Evolutionary conservation across 345 rosid species (phyloP).

Genomic region (Excoecaria cochinchinensis): DNA sequence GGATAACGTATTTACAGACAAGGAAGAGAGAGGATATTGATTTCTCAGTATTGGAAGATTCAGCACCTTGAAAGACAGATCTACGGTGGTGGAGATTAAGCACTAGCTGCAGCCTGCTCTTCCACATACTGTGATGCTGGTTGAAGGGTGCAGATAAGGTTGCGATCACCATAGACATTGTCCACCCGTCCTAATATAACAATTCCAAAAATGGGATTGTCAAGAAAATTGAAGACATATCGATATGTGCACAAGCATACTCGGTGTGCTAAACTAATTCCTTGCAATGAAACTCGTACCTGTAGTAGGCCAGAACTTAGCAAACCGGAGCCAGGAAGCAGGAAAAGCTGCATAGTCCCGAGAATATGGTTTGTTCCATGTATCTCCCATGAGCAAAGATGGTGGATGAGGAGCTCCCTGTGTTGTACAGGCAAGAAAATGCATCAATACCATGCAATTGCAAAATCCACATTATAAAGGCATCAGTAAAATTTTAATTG

Average conservation of each 20-base stretch:
- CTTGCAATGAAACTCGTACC: conserved; percentile 28
- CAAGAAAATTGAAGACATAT: background rate
- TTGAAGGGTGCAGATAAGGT: conserved; percentile 86
- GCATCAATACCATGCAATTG: background rate
- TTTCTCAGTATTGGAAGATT: background rate
- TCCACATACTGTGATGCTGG: conserved; percentile 61
- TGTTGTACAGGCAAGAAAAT: conserved; percentile 13
- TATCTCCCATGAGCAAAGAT: conserved; percentile 95
- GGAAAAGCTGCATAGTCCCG: conserved; percentile 96
- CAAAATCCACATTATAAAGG: background rate
- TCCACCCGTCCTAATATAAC: conserved; percentile 75
- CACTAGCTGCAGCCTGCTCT: conserved; percentile 84
- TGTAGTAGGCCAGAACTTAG: conserved; percentile 97
- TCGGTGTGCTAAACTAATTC: too few species aligned
- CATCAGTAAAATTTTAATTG: too few species aligned
- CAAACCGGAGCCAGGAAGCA: conserved; percentile 84
- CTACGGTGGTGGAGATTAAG: conserved; percentile 29
- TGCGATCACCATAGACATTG: conserved; percentile 97
- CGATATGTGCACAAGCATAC: background rate
- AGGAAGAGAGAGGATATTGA: conserved; percentile 7
- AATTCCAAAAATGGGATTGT: background rate
- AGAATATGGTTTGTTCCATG: conserved; percentile 90
- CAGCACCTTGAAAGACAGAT: too few species aligned
- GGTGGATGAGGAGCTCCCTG: conserved; percentile 99
- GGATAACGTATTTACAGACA: conserved; percentile 30